Conservation (phyloP, 345 rosid species). For the Acer campestre region DNA sequence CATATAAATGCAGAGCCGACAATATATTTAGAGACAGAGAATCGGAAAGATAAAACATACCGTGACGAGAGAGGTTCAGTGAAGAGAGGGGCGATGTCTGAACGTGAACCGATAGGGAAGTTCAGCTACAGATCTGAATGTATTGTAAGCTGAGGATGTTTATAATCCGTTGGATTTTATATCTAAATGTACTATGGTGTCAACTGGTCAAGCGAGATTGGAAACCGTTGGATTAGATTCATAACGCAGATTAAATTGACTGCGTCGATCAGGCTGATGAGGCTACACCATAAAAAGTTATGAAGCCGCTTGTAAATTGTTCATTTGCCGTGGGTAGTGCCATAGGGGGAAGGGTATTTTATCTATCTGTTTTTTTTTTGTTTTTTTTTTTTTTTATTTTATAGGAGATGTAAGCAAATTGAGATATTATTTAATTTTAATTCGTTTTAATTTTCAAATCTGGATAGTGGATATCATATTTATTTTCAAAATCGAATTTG, state of each 20-base stretch:
- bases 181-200: neutral
- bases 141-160: neutral
- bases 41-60: slow-evolving; percentile 5
- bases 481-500: too few species aligned
- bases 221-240: slow-evolving; percentile 13
- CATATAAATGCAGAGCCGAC: neutral
- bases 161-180: slow-evolving; percentile 11
- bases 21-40: neutral
- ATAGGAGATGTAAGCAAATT: too few species aligned
- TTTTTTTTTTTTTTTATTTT: too few species aligned
- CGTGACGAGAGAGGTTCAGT: neutral
- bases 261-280: neutral
- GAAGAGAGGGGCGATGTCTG: slow-evolving; percentile 2
- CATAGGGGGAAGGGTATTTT: too few species aligned
- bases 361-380: too few species aligned
- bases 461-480: too few species aligned
- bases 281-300: too few species aligned
- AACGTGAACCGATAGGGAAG: neutral
- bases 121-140: neutral
- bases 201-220: neutral
- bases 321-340: too few species aligned
- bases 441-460: too few species aligned
- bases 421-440: too few species aligned
- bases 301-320: neutral
- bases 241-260: neutral